phyloP scores from a whole-genome alignment of 129 eudicot genomes.

The Flaveria bidentis region DNA sequence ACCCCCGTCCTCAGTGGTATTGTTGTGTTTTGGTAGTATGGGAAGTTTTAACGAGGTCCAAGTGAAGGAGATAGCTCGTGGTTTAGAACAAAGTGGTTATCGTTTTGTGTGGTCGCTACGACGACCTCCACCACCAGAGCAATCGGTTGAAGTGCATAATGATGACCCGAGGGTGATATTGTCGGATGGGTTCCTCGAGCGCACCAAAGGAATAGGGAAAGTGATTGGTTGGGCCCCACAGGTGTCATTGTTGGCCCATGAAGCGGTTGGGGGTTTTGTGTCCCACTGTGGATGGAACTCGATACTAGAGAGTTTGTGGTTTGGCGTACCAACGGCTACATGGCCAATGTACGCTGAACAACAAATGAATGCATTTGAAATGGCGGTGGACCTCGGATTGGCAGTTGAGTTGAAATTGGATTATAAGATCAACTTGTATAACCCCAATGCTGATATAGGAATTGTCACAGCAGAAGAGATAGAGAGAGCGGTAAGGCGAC shows the following conservation, averaged over 20 bases:
- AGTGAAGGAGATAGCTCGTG: conserved; percentile 49
- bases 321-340: conserved; percentile 44
- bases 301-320: conserved; percentile 46
- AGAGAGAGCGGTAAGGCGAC: conserved; percentile 11
- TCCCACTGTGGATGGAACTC: conserved; percentile 66
- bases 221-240: conserved; percentile 61
- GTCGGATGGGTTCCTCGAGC: conserved; percentile 44
- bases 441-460: conserved; percentile 1
- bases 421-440: conserved; percentile 29
- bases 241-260: conserved; percentile 41
- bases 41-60: conserved; percentile 40
- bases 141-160: conserved; percentile 1
- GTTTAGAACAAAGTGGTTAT: conserved; percentile 36
- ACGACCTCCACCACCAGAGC: background rate
- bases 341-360: conserved; percentile 45
- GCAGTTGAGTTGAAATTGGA: conserved; percentile 37
- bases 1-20: conserved; percentile 48
- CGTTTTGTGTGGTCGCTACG: conserved; percentile 50
- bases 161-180: conserved; percentile 27
- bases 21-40: conserved; percentile 55
- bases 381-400: conserved; percentile 28
- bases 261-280: conserved; percentile 51
- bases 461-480: conserved; percentile 35
- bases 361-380: conserved; percentile 28
- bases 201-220: conserved; percentile 42